phyloP scores from a whole-genome alignment of 768 basidiomycete genomes.

The Dentipellis fragilis region DNA sequence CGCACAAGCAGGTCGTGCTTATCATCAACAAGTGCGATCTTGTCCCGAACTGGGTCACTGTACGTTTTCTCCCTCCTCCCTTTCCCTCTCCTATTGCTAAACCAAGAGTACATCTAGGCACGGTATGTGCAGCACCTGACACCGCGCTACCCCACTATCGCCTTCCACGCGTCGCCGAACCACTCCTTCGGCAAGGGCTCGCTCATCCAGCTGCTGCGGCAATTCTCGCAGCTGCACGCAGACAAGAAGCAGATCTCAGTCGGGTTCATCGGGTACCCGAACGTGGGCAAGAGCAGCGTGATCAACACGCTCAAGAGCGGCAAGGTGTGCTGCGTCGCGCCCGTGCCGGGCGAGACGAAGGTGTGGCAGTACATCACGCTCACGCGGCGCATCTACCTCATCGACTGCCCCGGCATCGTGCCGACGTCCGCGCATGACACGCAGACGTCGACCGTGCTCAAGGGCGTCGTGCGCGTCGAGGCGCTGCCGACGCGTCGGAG shows the following conservation, averaged over 20 bases:
- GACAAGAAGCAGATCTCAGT: slow-evolving; percentile 99
- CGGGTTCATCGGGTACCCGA: slow-evolving; percentile 96
- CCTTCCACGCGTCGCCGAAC: slow-evolving; percentile 97
- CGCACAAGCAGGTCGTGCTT: slow-evolving; percentile 94
- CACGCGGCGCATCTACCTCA: slow-evolving; percentile 93
- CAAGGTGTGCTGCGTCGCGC: slow-evolving; percentile 95
- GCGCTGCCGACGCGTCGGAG: slow-evolving; percentile 83
- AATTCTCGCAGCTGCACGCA: slow-evolving; percentile 93
- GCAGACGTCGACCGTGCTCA: slow-evolving; percentile 85
- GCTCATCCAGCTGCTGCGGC: slow-evolving; percentile 90
- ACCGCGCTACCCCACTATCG: slow-evolving; percentile 90
- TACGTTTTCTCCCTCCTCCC: slow-evolving; percentile 30
- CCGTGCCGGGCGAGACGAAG: slow-evolving; percentile 97
- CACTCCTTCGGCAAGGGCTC: slow-evolving; percentile 99
- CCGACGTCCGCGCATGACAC: slow-evolving; percentile 88
- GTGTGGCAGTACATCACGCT: slow-evolving; percentile 99
- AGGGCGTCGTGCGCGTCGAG: slow-evolving; percentile 95
- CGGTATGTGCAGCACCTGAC: slow-evolving; percentile 94
- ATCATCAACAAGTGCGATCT: slow-evolving; percentile 98
- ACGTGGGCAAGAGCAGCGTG: slow-evolving; percentile 94
- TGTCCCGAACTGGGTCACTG: slow-evolving; percentile 98
- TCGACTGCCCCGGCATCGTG: slow-evolving; percentile 98
- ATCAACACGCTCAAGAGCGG: slow-evolving; percentile 98
- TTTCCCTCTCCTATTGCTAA: not conserved
- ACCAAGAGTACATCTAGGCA: slow-evolving; percentile 39